Evolutionary conservation across 495 filamentous ascomycete species (phyloP).

Genomic region (Oidiodendron maius): DNA sequence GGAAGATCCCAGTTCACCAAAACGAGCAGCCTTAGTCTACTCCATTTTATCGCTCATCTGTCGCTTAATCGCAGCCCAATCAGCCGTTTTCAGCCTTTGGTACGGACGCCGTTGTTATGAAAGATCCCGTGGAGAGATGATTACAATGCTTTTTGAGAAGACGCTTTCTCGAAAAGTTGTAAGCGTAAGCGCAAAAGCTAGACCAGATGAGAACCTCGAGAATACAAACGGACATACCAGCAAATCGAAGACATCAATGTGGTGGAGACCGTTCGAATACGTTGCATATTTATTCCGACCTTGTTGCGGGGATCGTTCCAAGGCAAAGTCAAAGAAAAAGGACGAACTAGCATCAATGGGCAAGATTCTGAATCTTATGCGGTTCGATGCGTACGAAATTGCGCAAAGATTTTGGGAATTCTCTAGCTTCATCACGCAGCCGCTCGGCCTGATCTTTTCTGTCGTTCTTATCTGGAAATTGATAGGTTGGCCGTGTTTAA

Average conservation of each 20-base stretch:
- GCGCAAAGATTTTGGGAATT: slow-evolving; percentile 80
- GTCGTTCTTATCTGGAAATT: slow-evolving; percentile 65
- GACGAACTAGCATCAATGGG: slow-evolving; percentile 67
- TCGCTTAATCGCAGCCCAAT: slow-evolving; percentile 57
- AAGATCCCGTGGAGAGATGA: slow-evolving; percentile 74
- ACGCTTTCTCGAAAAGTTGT: slow-evolving; percentile 69
- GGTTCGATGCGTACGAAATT: slow-evolving; percentile 74
- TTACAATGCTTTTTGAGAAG: slow-evolving; percentile 86
- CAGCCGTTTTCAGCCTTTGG: slow-evolving; percentile 66
- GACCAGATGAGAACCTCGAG: slow-evolving; percentile 18
- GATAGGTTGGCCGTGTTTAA: slow-evolving; percentile 71
- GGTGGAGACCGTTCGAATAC: slow-evolving; percentile 1
- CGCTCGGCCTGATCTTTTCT: slow-evolving; percentile 62
- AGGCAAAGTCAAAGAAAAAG: slow-evolving; percentile 23
- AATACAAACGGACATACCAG: slow-evolving; percentile 21
- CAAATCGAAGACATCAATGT: slow-evolving; percentile 3
- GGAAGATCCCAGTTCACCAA: slow-evolving; percentile 41
- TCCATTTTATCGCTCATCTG: slow-evolving; percentile 53
- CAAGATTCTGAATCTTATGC: slow-evolving; percentile 77
- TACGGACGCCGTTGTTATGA: slow-evolving; percentile 72
- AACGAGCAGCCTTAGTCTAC: slow-evolving; percentile 57
- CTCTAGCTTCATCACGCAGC: slow-evolving; percentile 57
- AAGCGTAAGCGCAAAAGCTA: slow-evolving; percentile 33
- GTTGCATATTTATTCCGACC: slow-evolving; percentile 12
- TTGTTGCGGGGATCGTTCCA: slow-evolving; percentile 9